These are phyloP conservation scores for Lepidium didymum DNA, from an alignment of 345 rosid genomes.

Conservation along the genomic window DNA sequence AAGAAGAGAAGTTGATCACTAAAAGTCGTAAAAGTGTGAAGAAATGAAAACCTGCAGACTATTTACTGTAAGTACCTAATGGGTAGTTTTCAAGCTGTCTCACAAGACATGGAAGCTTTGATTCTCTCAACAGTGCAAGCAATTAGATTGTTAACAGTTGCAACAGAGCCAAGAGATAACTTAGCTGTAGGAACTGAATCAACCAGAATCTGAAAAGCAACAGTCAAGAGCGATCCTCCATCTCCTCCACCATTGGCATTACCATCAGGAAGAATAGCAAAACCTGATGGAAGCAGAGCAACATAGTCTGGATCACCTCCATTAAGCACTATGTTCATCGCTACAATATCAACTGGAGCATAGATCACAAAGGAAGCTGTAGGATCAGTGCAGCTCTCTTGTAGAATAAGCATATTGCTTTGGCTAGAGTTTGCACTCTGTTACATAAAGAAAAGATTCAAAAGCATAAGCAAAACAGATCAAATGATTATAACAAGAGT, in stretches of 20 bases:
- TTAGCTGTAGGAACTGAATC: constrained; percentile 90
- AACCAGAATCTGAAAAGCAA: constrained; percentile 93
- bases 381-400: constrained; percentile 60
- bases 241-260: constrained; percentile 24
- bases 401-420: constrained; percentile 74
- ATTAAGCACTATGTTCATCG: constrained; percentile 60
- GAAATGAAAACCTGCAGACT: not conserved
- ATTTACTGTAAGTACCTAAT: constrained; percentile 16
- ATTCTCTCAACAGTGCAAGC: constrained; percentile 93
- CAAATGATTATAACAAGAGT: not conserved
- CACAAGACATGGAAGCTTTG: constrained; percentile 66
- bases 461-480: not conserved
- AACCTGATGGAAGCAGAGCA: constrained; percentile 70
- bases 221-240: constrained; percentile 79
- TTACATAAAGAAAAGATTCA: not conserved
- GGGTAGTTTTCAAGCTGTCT: constrained; percentile 30
- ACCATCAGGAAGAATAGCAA: constrained; percentile 75
- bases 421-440: constrained; percentile 71
- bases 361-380: constrained; percentile 62
- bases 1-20: not conserved
- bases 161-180: constrained; percentile 88
- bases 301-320: constrained; percentile 75
- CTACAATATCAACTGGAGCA: constrained; percentile 67
- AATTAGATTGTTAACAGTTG: constrained; percentile 89
- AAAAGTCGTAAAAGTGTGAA: not conserved